phyloP scores from a whole-genome alignment of 2,329 filamentous ascomycete genomes.

The Graphilbum fragrans region DNA sequence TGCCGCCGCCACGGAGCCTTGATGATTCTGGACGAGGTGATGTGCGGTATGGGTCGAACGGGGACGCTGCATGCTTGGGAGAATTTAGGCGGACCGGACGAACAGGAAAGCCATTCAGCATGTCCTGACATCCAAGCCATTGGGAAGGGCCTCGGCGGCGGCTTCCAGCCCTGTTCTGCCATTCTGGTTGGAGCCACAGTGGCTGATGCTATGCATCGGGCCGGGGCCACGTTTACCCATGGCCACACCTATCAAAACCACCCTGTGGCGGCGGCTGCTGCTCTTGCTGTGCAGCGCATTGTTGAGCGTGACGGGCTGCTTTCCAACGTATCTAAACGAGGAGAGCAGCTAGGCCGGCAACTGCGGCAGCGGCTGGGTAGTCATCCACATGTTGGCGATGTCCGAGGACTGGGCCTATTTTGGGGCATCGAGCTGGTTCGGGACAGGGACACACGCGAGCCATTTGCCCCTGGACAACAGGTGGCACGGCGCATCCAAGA shows the following conservation, averaged over 20 bases:
- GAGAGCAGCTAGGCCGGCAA: conserved; percentile 30
- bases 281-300: conserved; percentile 49
- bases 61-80: conserved; percentile 52
- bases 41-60: conserved; percentile 52
- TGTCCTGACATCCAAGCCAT: conserved; percentile 50
- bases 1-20: conserved; percentile 61
- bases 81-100: conserved; percentile 23
- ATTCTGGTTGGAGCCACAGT: conserved; percentile 44
- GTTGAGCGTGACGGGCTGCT: conserved; percentile 47
- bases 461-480: conserved; percentile 17
- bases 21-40: conserved; percentile 69
- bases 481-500: conserved; percentile 19
- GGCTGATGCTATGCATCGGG: conserved; percentile 27
- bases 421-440: conserved; percentile 32
- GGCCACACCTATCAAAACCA: conserved; percentile 53
- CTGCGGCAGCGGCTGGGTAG: conserved; percentile 25
- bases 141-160: conserved; percentile 54
- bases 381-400: conserved; percentile 39
- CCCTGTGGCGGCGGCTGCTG: conserved; percentile 46
- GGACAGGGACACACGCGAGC: conserved; percentile 18
- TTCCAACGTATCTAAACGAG: conserved; percentile 43
- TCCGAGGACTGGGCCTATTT: conserved; percentile 49
- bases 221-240: conserved; percentile 25
- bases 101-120: conserved; percentile 10
- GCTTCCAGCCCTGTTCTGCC: conserved; percentile 49